Conservation (phyloP, 1,284 basidiomycete species). For the Marasmius oreades region DNA sequence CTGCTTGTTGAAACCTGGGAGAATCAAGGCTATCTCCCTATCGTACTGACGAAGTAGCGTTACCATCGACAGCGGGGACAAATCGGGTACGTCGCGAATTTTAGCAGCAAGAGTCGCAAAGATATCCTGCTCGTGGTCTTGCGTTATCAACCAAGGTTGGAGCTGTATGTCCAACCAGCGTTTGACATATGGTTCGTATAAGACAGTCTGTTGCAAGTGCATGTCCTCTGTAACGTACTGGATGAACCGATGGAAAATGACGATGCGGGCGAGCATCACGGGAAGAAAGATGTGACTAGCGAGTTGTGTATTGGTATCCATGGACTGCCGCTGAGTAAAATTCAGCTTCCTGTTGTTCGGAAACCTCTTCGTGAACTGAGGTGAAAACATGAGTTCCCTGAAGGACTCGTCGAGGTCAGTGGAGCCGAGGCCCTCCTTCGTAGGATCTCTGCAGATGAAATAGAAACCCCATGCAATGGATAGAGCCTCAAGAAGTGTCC, state of each 20-base stretch:
- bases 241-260: background rate
- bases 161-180: constrained; percentile 4
- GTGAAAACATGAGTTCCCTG: background rate
- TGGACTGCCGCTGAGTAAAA: background rate
- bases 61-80: background rate
- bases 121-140: background rate
- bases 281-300: background rate
- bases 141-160: background rate
- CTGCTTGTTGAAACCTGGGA: background rate
- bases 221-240: background rate
- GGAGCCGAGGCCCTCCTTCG: background rate
- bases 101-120: background rate
- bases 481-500: constrained; percentile 5
- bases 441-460: constrained; percentile 3
- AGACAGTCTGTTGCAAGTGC: background rate
- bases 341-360: background rate
- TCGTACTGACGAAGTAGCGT: background rate
- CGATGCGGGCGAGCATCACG: background rate
- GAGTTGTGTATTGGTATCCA: background rate
- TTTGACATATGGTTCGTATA: background rate
- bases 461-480: constrained; percentile 8
- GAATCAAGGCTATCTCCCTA: background rate
- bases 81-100: background rate
- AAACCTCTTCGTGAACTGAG: background rate
- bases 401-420: background rate